Base-by-base conservation (phyloP, 441 rosid genomes). In the Jatropha multifida region DNA sequence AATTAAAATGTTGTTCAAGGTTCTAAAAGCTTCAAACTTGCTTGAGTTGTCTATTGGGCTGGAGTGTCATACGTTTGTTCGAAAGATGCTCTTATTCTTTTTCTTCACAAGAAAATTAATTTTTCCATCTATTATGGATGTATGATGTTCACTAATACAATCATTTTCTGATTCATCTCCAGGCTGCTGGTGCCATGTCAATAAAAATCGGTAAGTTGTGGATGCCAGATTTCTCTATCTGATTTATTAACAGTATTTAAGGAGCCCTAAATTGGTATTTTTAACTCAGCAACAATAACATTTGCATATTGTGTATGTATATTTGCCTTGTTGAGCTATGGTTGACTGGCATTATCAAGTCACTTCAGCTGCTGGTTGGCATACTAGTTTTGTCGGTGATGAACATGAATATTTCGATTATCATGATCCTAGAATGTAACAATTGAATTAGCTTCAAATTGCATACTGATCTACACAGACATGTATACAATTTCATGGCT, bases 181-280 rank as follows among this genome's bases (percentile, higher is more conserved):
- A 96, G 98, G 98, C 99, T 4, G 97, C 98, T 59, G 98, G 97
- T 73, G 96, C 97, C 73, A 77, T 96, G 85, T 92, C 97, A 38
- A 89, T 96, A 74, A 90, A 91, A 86, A 94, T 92, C 72, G 98
- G 99, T 96, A 78, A 91, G 98, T 81, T 51, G 74, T 74, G 48
- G 32, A 55, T 42, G 3, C 58, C 55, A 61, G 12, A 78, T 62
- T 65, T 17, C 13, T 10, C 61, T 37, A 59, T 48, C 38, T 54
- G 11, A 3, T 12, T 20, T 44, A 44, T 44, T 44, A 44, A 42
- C 46, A 42, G 4, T 42, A 42, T 5, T 42, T 42, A 42, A 42
- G 9, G 46, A 42, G 46, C 4, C 46, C 9, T 23, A 65, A 42
- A n/a, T 66, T 12, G 3, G 27, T 7, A 9, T 66, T 15, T 4